Percentiles rank a stretch among this genome's conserved stretches.
Conservation (phyloP, 192 early-diverging fungal species). For the Mortierella claussenii region DNA sequence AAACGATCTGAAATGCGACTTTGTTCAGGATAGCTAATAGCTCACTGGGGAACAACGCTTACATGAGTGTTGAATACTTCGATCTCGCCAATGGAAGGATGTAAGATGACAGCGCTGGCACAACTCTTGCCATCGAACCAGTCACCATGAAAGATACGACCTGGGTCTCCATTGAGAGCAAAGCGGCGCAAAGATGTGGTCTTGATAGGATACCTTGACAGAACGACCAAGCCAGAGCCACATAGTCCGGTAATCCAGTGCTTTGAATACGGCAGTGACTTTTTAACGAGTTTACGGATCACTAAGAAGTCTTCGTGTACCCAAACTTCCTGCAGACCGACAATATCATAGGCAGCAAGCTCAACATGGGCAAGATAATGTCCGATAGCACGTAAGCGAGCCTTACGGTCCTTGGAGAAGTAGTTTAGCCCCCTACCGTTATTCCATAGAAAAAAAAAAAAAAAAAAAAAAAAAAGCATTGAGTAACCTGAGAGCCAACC, state of each 20-base stretch:
- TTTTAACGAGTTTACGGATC: slow-evolving; percentile 10
- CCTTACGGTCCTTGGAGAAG: slow-evolving; percentile 19
- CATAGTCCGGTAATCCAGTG: slow-evolving; percentile 31
- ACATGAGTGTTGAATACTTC: slow-evolving; percentile 69
- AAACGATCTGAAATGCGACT: neutral
- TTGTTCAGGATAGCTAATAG: neutral
- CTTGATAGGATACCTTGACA: slow-evolving; percentile 57
- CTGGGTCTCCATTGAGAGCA: slow-evolving; percentile 58
- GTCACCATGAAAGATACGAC: slow-evolving; percentile 62
- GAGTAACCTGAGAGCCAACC: too few species aligned
- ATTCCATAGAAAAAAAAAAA: too few species aligned
- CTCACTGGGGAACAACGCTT: slow-evolving; percentile 10
- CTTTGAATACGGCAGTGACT: slow-evolving; percentile 9
- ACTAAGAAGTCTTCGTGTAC: slow-evolving; percentile 20
- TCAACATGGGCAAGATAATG: slow-evolving; percentile 35
- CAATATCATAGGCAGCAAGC: slow-evolving; percentile 34
- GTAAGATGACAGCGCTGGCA: slow-evolving; percentile 56
- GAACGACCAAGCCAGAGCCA: slow-evolving; percentile 33
- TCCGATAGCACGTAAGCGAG: slow-evolving; percentile 61
- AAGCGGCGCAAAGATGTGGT: slow-evolving; percentile 54
- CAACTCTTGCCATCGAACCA: slow-evolving; percentile 66
- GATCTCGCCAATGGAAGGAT: slow-evolving; percentile 60
- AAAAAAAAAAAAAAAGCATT: too few species aligned
- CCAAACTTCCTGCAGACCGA: slow-evolving; percentile 44
- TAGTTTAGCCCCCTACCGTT: too few species aligned